These are phyloP conservation scores for Nigrograna mackinnonii DNA, from an alignment of 2,329 filamentous ascomycete genomes.

Conservation along the genomic window DNA sequence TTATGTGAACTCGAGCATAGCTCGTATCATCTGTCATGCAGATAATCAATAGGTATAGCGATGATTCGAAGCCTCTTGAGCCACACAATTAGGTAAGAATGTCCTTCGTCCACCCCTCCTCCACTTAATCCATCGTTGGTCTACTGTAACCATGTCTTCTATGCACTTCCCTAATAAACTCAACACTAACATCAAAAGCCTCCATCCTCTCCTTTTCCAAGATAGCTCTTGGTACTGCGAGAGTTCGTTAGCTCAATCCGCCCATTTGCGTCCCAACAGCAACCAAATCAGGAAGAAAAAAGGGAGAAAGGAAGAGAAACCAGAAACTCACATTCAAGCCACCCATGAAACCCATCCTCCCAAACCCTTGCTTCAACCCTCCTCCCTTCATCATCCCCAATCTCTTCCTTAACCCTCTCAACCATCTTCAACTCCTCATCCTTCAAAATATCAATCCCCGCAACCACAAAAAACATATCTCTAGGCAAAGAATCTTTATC, in stretches of 20 bases:
- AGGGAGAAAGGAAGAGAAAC: neutral
- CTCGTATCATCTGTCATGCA: neutral
- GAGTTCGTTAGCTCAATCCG: neutral
- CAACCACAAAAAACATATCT: constrained; percentile 45
- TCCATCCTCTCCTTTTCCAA: constrained; percentile 18
- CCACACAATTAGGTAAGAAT: neutral
- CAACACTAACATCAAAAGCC: constrained; percentile 13
- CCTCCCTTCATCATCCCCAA: constrained; percentile 23
- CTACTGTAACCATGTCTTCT: constrained; percentile 13
- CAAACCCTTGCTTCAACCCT: constrained; percentile 25
- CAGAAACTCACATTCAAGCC: constrained; percentile 24
- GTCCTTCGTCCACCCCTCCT: neutral
- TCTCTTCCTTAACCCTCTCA: constrained; percentile 33
- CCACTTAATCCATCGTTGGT: neutral
- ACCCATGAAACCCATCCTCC: constrained; percentile 36
- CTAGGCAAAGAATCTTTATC: constrained; percentile 38
- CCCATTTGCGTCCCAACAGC: neutral
- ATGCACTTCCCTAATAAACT: constrained; percentile 15
- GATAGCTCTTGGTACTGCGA: constrained; percentile 14
- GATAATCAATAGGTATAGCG: neutral
- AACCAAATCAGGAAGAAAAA: neutral
- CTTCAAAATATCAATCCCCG: constrained; percentile 47
- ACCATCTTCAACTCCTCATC: constrained; percentile 46
- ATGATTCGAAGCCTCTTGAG: neutral
- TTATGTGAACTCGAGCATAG: neutral